Conservation (phyloP, 345 rosid species). For the Diplotaxis tenuifolia region DNA sequence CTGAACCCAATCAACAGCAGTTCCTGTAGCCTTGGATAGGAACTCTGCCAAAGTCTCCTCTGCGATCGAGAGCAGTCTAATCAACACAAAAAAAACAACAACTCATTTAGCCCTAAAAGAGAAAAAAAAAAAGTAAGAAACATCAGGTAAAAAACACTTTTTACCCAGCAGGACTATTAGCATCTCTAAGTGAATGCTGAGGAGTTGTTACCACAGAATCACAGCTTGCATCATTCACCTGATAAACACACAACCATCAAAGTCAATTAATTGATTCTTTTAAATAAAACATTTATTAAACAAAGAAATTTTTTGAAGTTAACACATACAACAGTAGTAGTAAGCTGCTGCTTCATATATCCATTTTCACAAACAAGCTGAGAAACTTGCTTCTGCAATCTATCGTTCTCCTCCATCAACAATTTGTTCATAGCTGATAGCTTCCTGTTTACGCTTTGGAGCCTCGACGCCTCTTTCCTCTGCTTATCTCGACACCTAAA, state of each 20-base stretch:
- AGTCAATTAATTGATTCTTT: neutral
- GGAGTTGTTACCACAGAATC: conserved; percentile 94
- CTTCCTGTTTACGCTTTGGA: conserved; percentile 91
- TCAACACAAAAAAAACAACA: conserved; percentile 11
- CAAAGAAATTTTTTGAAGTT: too few species aligned
- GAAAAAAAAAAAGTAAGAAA: too few species aligned
- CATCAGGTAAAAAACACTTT: neutral
- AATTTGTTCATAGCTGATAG: conserved; percentile 95
- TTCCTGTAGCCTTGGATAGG: conserved; percentile 99
- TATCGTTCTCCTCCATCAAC: conserved; percentile 98
- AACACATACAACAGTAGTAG: conserved; percentile 49
- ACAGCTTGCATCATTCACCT: conserved; percentile 82
- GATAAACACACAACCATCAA: conserved; percentile 1
- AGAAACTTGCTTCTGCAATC: conserved; percentile 96
- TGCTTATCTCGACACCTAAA: conserved; percentile 99
- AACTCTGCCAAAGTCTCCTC: conserved; percentile 99
- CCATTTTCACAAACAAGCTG: conserved; percentile 97
- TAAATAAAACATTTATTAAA: neutral
- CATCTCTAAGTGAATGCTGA: conserved; percentile 89
- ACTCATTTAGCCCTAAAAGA: conserved; percentile 1
- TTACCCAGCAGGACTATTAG: conserved; percentile 98
- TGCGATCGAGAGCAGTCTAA: conserved; percentile 96
- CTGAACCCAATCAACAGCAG: conserved; percentile 99
- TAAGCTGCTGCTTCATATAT: conserved; percentile 85
- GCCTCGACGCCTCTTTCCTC: conserved; percentile 92